These are phyloP conservation scores for Aphanomyces invadans DNA, from an alignment of 352 stramenopile species.

Conservation along the genomic window DNA sequence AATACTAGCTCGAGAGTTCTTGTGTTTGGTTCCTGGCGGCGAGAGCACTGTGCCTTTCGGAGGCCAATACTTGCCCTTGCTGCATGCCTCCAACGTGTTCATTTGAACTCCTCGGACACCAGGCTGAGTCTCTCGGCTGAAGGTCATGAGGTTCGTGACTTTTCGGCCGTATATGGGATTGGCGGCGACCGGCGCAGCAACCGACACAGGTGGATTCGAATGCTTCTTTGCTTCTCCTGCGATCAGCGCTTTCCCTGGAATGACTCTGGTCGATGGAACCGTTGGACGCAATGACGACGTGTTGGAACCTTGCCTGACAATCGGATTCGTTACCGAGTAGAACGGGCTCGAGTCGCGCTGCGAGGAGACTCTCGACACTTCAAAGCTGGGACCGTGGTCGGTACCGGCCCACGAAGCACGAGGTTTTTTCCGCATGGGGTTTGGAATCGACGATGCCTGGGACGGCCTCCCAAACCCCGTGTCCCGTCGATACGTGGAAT, in stretches of 20 bases:
- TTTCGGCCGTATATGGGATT: not conserved
- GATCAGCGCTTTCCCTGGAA: not conserved
- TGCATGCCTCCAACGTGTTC: constrained; percentile 8
- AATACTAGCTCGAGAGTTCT: no score
- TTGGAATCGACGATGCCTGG: not conserved
- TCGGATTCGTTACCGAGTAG: not conserved
- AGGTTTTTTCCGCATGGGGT: not conserved
- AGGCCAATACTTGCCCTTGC: not conserved
- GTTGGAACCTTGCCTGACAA: not conserved
- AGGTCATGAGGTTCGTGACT: not conserved
- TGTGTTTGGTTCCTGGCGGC: no score
- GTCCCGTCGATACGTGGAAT: not conserved
- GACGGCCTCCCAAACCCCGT: not conserved
- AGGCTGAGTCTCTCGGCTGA: not conserved
- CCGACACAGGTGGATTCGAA: no score
- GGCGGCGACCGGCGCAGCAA: no score
- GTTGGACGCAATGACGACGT: not conserved
- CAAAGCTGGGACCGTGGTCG: not conserved
- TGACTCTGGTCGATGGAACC: not conserved
- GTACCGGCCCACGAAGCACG: not conserved
- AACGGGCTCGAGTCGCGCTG: not conserved
- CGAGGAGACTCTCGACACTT: not conserved
- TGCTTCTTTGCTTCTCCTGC: not conserved
- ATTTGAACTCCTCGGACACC: no score
- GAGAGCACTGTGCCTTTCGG: not conserved